Evolutionary conservation across 345 rosid genomes (phyloP).

Genomic region (Acer yangbiense): DNA sequence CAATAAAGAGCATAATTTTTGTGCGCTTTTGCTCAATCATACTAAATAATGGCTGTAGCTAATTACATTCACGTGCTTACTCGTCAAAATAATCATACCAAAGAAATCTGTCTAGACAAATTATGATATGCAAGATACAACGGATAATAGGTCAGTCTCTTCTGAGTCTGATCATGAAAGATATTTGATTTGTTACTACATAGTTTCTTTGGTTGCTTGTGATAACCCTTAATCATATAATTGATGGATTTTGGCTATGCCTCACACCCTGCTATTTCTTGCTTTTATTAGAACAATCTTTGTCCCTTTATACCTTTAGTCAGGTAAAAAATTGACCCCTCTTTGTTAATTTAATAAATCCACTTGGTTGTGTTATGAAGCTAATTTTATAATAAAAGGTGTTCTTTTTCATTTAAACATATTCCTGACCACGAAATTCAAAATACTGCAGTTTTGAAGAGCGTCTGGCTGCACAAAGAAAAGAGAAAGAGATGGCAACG

Average conservation of each 20-base stretch:
- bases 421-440: neutral
- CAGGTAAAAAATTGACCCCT: neutral
- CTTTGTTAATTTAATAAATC: neutral
- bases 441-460: constrained; percentile 77
- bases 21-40: neutral
- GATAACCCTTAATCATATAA: neutral
- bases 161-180: neutral
- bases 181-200: neutral
- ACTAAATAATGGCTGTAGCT: neutral
- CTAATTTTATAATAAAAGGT: neutral
- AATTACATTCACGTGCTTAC: neutral
- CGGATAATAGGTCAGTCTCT: neutral
- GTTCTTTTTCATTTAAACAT: too few species aligned
- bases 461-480: constrained; percentile 91
- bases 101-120: neutral
- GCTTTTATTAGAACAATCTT: constrained; percentile 5
- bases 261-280: neutral
- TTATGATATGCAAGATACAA: neutral
- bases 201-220: neutral
- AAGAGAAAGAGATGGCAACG: constrained; percentile 77
- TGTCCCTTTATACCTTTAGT: neutral
- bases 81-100: neutral
- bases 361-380: neutral
- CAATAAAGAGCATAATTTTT: neutral
- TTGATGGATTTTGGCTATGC: neutral